phyloP scores from a whole-genome alignment of 768 basidiomycete species.

The Phylloporus arenicola region DNA sequence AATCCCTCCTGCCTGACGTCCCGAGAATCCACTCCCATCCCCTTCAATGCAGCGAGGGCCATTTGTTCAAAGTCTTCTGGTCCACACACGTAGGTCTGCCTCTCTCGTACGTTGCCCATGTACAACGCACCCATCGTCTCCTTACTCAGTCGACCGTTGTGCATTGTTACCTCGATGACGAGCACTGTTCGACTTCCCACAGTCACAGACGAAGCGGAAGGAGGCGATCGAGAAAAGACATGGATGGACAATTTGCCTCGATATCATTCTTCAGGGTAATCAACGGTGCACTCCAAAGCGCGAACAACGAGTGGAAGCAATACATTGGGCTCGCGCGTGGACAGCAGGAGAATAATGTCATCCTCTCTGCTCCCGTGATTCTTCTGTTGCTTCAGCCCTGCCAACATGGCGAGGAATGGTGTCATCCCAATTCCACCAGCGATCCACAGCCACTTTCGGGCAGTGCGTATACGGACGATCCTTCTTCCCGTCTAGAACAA shows the following conservation, averaged over 20 bases:
- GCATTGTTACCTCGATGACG: slow-evolving; percentile 11
- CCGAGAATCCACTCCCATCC: slow-evolving; percentile 31
- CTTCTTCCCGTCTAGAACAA: background rate
- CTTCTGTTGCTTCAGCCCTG: slow-evolving; percentile 5
- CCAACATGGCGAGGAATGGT: slow-evolving; percentile 57
- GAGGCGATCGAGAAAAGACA: slow-evolving; percentile 30
- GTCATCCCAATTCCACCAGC: slow-evolving; percentile 65
- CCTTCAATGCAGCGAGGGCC: slow-evolving; percentile 31
- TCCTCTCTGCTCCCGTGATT: background rate
- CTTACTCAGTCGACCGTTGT: slow-evolving; percentile 19
- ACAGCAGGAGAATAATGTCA: slow-evolving; percentile 44
- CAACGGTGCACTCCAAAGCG: background rate
- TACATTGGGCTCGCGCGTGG: slow-evolving; percentile 52
- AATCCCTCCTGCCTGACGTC: slow-evolving; percentile 39
- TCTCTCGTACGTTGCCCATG: slow-evolving; percentile 14
- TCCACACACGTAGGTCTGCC: slow-evolving; percentile 47
- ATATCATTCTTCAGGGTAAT: background rate
- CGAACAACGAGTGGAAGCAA: slow-evolving; percentile 36
- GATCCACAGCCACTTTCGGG: slow-evolving; percentile 42
- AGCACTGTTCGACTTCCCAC: slow-evolving; percentile 10
- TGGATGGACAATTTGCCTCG: slow-evolving; percentile 30
- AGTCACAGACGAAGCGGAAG: background rate
- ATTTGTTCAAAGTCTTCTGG: slow-evolving; percentile 41
- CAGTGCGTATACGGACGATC: background rate
- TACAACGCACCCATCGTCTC: slow-evolving; percentile 3